Conservation (phyloP, 129 eudicot genomes). For the Saposhnikovia divaricata region DNA sequence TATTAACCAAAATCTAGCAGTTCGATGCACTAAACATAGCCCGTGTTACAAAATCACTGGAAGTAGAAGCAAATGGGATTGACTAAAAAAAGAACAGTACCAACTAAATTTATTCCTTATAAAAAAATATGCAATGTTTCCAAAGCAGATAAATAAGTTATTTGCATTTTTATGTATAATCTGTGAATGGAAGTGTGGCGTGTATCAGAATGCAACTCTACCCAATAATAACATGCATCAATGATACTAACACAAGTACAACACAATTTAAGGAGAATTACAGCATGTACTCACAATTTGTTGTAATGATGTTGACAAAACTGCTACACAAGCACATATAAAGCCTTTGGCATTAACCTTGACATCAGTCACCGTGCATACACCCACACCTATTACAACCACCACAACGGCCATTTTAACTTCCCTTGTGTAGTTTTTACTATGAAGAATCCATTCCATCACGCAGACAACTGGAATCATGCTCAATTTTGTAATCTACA, state of each 20-base stretch:
- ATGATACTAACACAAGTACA: conserved; percentile 1
- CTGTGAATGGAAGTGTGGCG: not conserved
- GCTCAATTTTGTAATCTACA: conserved; percentile 79
- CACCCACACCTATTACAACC: conserved; percentile 87
- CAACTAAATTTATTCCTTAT: not conserved
- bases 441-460: conserved; percentile 79
- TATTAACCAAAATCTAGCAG: not conserved
- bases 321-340: conserved; percentile 74
- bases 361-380: conserved; percentile 90
- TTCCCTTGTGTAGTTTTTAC: conserved; percentile 51
- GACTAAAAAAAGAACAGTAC: not conserved
- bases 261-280: not conserved
- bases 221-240: not conserved
- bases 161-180: not conserved
- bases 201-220: not conserved
- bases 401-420: conserved; percentile 60
- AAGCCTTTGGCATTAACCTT: conserved; percentile 87
- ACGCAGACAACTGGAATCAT: conserved; percentile 92
- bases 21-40: not conserved
- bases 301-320: conserved; percentile 70
- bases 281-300: conserved; percentile 54
- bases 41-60: not conserved
- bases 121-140: not conserved
- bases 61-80: not conserved
- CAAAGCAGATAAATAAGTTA: not conserved